phyloP scores from a whole-genome alignment of 1,284 basidiomycete genomes.

The Austroboletus novae-zelandiae region DNA sequence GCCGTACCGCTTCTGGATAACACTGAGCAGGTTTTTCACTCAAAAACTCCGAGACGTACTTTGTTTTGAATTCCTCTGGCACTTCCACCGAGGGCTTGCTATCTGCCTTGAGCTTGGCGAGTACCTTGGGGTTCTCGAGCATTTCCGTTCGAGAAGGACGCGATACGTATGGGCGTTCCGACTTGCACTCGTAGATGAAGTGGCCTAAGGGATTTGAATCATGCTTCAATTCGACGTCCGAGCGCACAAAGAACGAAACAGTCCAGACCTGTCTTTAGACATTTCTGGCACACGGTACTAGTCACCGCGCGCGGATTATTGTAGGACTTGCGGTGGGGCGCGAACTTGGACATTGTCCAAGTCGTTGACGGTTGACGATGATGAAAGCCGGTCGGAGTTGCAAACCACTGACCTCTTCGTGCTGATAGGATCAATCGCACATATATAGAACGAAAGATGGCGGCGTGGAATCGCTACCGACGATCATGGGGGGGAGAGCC shows the following conservation, averaged over 20 bases:
- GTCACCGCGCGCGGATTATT: constrained; percentile 60
- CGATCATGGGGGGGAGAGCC: constrained; percentile 66
- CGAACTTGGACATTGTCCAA: constrained; percentile 68
- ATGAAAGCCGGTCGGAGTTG: neutral
- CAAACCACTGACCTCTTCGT: neutral
- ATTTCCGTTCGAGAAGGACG: constrained; percentile 75
- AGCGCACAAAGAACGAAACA: neutral
- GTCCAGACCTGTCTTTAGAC: constrained; percentile 55
- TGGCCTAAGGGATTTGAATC: constrained; percentile 54
- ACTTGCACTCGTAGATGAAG: constrained; percentile 79
- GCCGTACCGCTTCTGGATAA: constrained; percentile 60
- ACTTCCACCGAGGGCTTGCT: constrained; percentile 72
- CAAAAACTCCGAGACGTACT: constrained; percentile 43
- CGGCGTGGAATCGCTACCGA: no score
- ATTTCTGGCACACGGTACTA: constrained; percentile 77
- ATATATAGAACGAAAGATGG: constrained; percentile 7
- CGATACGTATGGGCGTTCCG: constrained; percentile 66
- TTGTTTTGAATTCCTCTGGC: constrained; percentile 77
- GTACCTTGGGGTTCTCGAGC: constrained; percentile 65
- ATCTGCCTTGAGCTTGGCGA: constrained; percentile 62
- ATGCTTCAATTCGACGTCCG: neutral
- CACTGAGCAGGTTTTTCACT: constrained; percentile 5
- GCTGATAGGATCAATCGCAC: neutral
- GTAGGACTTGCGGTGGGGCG: constrained; percentile 62
- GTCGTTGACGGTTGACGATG: no score